phyloP scores from a whole-genome alignment of 495 filamentous ascomycete genomes.

The Xylaria curta region DNA sequence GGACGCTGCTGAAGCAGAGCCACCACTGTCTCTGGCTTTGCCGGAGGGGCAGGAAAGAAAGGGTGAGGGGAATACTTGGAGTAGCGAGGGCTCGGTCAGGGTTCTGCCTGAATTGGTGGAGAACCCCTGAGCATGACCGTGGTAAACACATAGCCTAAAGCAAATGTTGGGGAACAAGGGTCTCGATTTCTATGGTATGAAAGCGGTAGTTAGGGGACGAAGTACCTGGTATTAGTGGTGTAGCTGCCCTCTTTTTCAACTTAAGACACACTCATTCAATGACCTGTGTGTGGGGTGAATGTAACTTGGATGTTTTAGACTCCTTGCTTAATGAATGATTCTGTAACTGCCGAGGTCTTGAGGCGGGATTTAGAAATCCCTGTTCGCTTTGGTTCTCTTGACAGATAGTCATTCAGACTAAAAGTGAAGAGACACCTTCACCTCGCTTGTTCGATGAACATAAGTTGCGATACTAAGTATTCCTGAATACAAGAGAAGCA shows the following conservation, averaged over 20 bases:
- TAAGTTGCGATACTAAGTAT: not conserved
- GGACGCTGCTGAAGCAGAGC: slow-evolving; percentile 44
- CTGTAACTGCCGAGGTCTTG: slow-evolving; percentile 16
- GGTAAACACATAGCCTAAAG: slow-evolving; percentile 35
- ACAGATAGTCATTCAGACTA: not conserved
- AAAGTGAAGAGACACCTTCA: not conserved
- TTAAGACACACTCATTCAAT: not conserved
- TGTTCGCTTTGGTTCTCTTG: not conserved
- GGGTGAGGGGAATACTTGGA: slow-evolving; percentile 45
- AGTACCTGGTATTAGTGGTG: not conserved
- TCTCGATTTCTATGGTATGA: not conserved
- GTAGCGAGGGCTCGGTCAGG: slow-evolving; percentile 41
- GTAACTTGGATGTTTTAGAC: not conserved
- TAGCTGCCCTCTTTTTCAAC: not conserved
- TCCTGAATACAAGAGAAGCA: not conserved
- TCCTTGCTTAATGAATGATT: not conserved
- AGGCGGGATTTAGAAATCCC: slow-evolving; percentile 5
- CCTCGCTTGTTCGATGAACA: not conserved
- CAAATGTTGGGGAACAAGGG: slow-evolving; percentile 24
- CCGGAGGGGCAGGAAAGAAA: slow-evolving; percentile 48
- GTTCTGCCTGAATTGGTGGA: slow-evolving; percentile 51
- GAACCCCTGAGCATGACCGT: slow-evolving; percentile 29
- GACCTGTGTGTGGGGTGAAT: not conserved
- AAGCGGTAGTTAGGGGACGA: slow-evolving; percentile 36
- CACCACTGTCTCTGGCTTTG: slow-evolving; percentile 51